Evolutionary conservation across 768 basidiomycete genomes (phyloP), one percentile per base, ranked within the genome.

Genomic region (Boletus sp.): DNA sequence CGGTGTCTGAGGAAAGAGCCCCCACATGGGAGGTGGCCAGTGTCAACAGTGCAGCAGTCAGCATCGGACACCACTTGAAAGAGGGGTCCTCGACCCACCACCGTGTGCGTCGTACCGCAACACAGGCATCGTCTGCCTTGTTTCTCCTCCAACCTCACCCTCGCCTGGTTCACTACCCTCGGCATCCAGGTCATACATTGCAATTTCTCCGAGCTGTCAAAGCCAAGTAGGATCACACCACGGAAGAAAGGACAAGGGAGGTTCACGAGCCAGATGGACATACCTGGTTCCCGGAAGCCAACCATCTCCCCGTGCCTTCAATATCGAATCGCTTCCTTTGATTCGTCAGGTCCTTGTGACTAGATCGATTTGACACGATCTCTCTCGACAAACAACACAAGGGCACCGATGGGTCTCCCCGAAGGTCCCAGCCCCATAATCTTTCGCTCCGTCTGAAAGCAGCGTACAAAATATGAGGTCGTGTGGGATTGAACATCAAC

Each of bases 241-340:
- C 3, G 15, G 7, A 41, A 51, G 19, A 5, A 42, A 53, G 34
- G 9, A 32, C 46, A 41, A 51, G 19, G 44, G 35, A 1, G 38
- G 2, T 35, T 6, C 21, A 19, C 13, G 30, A 40, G n/a, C 11
- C 30, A 6, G 15, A 21, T 2, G 10, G 23, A 53, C 82, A 38
- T 48, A 87, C 91, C 76, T 86, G 80, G 66, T 85, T 83, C 1
- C 93, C 93, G 2, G 79, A 72, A 25, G 77, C 78, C 35, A 95
- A 61, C 71, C 79, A 83, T 43, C 72, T 74, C 1, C 93, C 92
- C 37, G 77, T 74, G 11, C 77, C 50, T 63, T 95, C 91, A 1
- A 95, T 65, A 59, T 90, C 90, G 62, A 96, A 95, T n/a, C 73
- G 68, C 25, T 85, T 73, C 57, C 82, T 82, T 69, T 97, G 95